Conservation (phyloP, 208 protist genomes). For the Angomonas ambiguus region DNA sequence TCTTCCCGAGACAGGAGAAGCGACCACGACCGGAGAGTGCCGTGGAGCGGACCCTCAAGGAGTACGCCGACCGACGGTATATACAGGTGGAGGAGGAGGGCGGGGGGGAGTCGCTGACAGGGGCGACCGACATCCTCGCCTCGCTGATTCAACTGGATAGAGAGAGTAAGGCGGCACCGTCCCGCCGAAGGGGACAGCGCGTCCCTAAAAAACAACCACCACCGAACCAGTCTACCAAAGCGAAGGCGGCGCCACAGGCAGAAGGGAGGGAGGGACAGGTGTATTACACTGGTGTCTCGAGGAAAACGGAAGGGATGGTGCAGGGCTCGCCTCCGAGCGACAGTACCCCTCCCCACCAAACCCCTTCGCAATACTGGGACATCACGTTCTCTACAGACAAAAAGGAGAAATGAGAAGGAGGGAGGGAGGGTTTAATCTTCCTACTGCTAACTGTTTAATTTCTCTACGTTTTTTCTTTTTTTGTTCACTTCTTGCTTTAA, state of each 20-base stretch:
- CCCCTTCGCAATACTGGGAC: constrained; percentile 70
- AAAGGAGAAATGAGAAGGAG: constrained; percentile 12
- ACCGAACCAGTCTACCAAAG: no score
- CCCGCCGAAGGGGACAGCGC: neutral
- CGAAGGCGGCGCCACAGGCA: no score
- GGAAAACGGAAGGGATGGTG: neutral
- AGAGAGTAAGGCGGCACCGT: neutral
- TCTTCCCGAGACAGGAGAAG: neutral
- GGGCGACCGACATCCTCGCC: neutral
- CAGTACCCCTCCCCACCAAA: constrained; percentile 17
- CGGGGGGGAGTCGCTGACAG: neutral
- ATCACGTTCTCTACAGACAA: constrained; percentile 29
- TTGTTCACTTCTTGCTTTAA: neutral
- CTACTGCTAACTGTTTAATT: neutral
- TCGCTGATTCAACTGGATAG: neutral
- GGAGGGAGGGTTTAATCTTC: neutral
- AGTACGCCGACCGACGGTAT: neutral
- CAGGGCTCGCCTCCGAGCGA: neutral
- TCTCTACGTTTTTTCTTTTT: neutral
- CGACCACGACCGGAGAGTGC: neutral
- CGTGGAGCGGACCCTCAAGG: neutral
- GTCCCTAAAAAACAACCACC: no score
- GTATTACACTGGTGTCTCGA: neutral
- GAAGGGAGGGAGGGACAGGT: no score
- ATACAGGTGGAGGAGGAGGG: neutral